Base-by-base conservation (phyloP, 441 rosid species). In the Geranium incanum region DNA sequence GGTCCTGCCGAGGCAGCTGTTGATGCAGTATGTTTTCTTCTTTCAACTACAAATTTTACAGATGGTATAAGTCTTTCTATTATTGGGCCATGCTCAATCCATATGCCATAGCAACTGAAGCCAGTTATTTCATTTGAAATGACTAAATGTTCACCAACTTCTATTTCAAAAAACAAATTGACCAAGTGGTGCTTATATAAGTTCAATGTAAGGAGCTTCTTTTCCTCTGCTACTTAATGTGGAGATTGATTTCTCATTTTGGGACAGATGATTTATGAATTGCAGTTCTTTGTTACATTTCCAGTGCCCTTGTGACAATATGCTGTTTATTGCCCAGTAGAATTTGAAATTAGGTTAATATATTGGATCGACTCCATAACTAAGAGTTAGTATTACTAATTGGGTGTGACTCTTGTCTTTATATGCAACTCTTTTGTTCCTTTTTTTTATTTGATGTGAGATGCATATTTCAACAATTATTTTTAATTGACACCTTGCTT, bases 1-100 rank as follows among this genome's bases (percentile, higher is more conserved):
- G 99, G 99, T 80, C 98, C 99, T 4, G 97, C 97, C 28, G 99
- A 95, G 81, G 98, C 99, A 72, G 88, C 98, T 21, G 98, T 90
- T 43, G 98, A 90, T 85, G 97, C 97, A 37, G 97, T 92, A 90
- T 84, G 78, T 19, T 60, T 60, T 60, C 65, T 18, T 7, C 65
- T 19, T 60, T 60, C 65, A 60, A 19, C 63, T 16, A 4, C 62
- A 55, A 15, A 55, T 16, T 55, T 55, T 5, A 55, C 16, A 41
- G 6, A 55, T 57, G 18, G 21, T 57, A 19, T 16, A 7, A 57
- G 21, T 57, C 23, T 16, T 57, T 16, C 28, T 18, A 5, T 4
- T 1, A 19, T 6, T 1, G 57, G 15, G 57, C 15, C 13, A 50
- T 50, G 16, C 15, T 50, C 13, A 50, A 50, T 50, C 57, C 57